Evolutionary conservation across 345 rosid species (phyloP).

Genomic region (Eucalyptus grandis): DNA sequence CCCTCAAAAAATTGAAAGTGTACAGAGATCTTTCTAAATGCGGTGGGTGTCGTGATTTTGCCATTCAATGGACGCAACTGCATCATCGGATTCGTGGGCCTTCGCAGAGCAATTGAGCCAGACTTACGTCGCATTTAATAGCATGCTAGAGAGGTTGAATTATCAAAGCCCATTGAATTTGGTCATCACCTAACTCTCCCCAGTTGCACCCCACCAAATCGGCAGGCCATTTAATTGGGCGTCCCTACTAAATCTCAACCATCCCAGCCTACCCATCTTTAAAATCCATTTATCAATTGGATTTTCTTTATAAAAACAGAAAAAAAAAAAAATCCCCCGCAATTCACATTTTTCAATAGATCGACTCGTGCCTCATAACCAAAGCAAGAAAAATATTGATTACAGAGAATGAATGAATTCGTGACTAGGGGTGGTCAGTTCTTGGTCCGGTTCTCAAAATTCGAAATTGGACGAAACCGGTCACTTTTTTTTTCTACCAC

Average conservation of each 20-base stretch:
- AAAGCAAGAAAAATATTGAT: neutral
- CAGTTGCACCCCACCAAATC: neutral
- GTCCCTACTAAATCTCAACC: neutral
- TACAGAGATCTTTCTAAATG: neutral
- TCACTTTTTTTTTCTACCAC: too few species aligned
- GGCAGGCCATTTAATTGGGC: neutral
- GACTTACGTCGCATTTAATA: neutral
- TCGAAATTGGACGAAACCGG: accelerated
- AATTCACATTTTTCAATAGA: neutral
- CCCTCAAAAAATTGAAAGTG: neutral
- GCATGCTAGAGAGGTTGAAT: neutral
- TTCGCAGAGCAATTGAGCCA: neutral
- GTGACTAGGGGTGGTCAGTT: neutral
- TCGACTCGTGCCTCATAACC: neutral
- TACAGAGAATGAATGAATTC: neutral
- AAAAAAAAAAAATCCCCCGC: too few species aligned
- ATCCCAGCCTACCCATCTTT: neutral
- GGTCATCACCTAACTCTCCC: neutral
- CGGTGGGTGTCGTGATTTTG: neutral
- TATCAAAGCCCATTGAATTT: neutral
- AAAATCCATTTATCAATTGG: neutral
- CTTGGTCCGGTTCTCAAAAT: too few species aligned
- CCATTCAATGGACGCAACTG: neutral
- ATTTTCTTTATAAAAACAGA: neutral
- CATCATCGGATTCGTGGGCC: neutral